These are phyloP conservation scores for Takashimella koratensis DNA, from an alignment of 1,284 basidiomycete species.

Conservation along the genomic window DNA sequence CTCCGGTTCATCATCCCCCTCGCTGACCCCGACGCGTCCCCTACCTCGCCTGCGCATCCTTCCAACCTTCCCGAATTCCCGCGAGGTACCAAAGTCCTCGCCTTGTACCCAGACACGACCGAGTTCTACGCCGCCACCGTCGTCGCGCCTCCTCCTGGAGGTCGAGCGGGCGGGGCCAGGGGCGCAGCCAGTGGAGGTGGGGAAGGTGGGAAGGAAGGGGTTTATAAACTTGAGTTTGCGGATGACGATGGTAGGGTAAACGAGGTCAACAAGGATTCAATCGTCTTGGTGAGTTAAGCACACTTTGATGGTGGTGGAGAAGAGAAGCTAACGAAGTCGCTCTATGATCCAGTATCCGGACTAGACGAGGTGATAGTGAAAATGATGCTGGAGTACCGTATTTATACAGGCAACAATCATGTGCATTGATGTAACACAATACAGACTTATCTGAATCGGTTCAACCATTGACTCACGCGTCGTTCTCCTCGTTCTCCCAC, in stretches of 20 bases:
- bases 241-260: conserved; percentile 43
- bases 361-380: no score
- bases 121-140: conserved; percentile 53
- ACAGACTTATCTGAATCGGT: conserved; percentile 1
- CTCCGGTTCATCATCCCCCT: conserved; percentile 51
- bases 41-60: conserved; percentile 45
- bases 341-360: no score
- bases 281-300: conserved; percentile 46
- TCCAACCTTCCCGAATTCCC: conserved; percentile 44
- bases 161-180: conserved; percentile 16
- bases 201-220: conserved; percentile 18
- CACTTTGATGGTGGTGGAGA: no score
- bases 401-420: no score
- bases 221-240: conserved; percentile 44
- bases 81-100: conserved; percentile 47
- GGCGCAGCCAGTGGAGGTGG: conserved; percentile 23
- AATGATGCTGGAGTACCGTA: no score
- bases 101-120: conserved; percentile 54
- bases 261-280: conserved; percentile 37
- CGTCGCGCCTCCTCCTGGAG: conserved; percentile 33
- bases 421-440: no score
- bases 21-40: conserved; percentile 44
- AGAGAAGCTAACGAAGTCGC: no score
- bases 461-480: no score
- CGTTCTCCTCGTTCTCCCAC: no score